Evolutionary conservation across 2,329 filamentous ascomycete genomes (phyloP), one percentile per base, ranked within the genome.

Genomic region (Penicillium sp.): DNA sequence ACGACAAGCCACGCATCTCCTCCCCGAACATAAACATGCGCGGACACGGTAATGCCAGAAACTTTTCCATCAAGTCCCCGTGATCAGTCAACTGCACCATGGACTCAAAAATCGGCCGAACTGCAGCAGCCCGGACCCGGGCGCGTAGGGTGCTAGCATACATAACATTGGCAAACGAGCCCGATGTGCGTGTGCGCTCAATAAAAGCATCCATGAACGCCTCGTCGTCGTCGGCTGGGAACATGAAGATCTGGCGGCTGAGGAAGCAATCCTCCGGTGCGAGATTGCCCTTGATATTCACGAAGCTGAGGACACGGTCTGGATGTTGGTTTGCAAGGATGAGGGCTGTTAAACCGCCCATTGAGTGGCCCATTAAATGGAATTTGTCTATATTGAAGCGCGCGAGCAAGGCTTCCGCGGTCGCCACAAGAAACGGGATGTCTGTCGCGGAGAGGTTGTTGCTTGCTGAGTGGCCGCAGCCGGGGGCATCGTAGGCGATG

Each of bases 301-400:
- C 43, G 48, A 69, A 69, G 56, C 66, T 69, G 23, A 67, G 56
- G 9, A 67, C 50, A 5, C 52, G 54, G 9, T 54, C 41, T 6
- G 62, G 63, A 27, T 60, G 41, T 0, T 41, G 23, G 6, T 61
- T 55, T 4, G 66, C 66, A 8, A 68, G 63, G 3, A 66, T 42
- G 5, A 69, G 63, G 0, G 64, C 67, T 6, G 66, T 64, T 1
- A 69, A 56, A 0, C 67, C 67, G 12, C 67, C 64, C 67, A 70
- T 69, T 10, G 67, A 70, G 48, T 70, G 67, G 33, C 67, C 67
- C 7, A 68, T 64, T 2, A 70, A 51, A 21, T 68, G 67, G 45
- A 67, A 66, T 21, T 48, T 38, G 35, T 40, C 51, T 46, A 69
- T 62, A 1, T 60, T 48, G 51, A 65, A 68, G 35, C 64, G 61